Evolutionary conservation across 345 rosid species (phyloP), one percentile per base, ranked within the genome.

Genomic region (Gossypium anomalum): DNA sequence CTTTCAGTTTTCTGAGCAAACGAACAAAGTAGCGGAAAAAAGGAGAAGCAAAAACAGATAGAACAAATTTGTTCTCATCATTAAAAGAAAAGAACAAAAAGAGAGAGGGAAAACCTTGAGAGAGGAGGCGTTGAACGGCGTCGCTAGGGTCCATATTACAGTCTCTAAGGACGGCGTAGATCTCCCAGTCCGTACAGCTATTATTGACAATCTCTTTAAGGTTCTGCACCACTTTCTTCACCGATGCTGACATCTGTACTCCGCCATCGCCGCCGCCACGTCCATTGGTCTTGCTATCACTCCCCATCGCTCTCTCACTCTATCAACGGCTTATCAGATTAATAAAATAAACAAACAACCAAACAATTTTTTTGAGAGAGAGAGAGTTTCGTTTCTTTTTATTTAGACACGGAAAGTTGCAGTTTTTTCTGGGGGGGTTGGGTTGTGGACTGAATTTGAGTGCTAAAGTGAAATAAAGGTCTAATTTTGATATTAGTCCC

Each of bases 111-210:
- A 55, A 49, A 89, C 90, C 93, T 87, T 79, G 89, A 75, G 85
- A 78, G 47, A 89, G 88, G 72, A 89, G 88, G 20, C 77, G 75
- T 66, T 87, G 81, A 60, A 80, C 84, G 76, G 90, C 87, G 25
- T 79, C 86, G 71, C 79, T 68, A 20, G 89, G 82, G 82, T 89
- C 84, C 90, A 86, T 89, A 22, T 76, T 53, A 74, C 89, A 89
- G 38, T 84, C 87, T 53, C 53, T 43, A 2, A 89, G 90, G 45
- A 75, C 80, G 45, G 83, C 76, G 75, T 77, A 85, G 84, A 87
- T 85, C 86, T 89, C 87, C 9, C 7, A 44, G 67, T 87, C 88
- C 44, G 90, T 62, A 72, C 72, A 79, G 65, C 72, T 62, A 41
- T 70, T 56, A 51, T 57, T 63, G 22, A 85, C 72, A n/a, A 82